Base-by-base conservation (phyloP, 352 stramenopile species). In the Pythium chondricola region DNA sequence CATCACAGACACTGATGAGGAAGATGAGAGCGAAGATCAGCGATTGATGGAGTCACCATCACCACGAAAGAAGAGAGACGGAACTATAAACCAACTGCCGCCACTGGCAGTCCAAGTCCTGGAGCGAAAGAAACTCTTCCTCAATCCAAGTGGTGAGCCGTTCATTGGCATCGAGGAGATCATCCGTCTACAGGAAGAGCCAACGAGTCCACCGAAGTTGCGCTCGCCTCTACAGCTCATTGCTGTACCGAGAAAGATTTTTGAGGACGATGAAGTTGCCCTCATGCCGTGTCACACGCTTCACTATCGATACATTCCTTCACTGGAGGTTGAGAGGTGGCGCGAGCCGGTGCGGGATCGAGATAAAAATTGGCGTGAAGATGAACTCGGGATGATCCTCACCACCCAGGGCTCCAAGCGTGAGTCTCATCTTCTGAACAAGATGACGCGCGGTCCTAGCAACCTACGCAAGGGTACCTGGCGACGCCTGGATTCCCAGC, bases 241-340 rank as follows among this genome's bases (percentile, higher is more conserved):
- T n/a, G 30, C 48, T 18, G 47, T 83, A 5, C 71, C 76, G 2
- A 72, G 71, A 20, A 85, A 82, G 38, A 81, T 72, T 32, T 38
- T 67, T 18, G 25, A 33, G 8, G 42, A 61, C 1, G 76, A 88
- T 43, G 76, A 88, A 50, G 38, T 85, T 14, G 71, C 76, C 18
- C 65, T 88, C n/a, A 88, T 88, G 76, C 76, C 76, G 2, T 88
- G 76, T 36, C 68, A 85, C 58, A 73, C 71, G 18, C 43, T 83
- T 2, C 57, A 66, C 20, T 67, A 85, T 21, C 68, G 76, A 4
- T 67, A 57, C 14, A 57, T 63, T 14, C 52, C 68, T 22, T 56
- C 51, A 29, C 53, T 71, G 16, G 30, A 32, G 21, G 61, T 53
- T 16, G 76, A 88, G 49, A 48, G 50, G 17, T 88, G 70, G 69